Conservation (phyloP, 129 eudicot genomes). For the Flaveria bidentis region DNA sequence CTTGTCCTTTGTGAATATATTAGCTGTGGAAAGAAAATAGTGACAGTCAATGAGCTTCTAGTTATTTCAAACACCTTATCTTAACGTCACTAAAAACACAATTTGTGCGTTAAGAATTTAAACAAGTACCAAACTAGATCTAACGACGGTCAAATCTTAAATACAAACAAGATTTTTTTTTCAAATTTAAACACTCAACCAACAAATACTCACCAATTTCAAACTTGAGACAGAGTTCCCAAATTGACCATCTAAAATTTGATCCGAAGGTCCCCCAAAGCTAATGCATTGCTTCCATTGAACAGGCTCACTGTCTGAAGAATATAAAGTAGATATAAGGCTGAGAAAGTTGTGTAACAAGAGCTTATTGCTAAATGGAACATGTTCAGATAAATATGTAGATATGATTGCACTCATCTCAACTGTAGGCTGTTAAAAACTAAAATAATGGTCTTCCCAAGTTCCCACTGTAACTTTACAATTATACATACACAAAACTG, state of each 20-base stretch:
- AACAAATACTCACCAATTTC: constrained; percentile 68
- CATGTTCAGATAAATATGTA: not conserved
- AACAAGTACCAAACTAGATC: not conserved
- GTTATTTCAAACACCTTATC: constrained; percentile 11
- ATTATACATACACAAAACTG: too few species aligned
- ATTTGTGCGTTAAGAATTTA: not conserved
- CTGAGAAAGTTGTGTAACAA: not conserved
- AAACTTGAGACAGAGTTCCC: constrained; percentile 67
- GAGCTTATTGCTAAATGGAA: not conserved
- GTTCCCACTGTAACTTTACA: too few species aligned
- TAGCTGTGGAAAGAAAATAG: not conserved
- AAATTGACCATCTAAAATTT: constrained; percentile 71
- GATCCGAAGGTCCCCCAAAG: constrained; percentile 50
- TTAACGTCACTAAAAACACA: not conserved
- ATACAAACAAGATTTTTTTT: not conserved
- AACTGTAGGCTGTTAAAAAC: not conserved
- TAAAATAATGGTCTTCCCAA: too few species aligned
- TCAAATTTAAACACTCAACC: not conserved
- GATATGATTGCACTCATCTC: not conserved
- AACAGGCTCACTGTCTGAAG: constrained; percentile 50
- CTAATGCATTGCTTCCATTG: constrained; percentile 79
- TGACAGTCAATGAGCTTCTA: not conserved
- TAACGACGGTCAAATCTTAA: constrained; percentile 3
- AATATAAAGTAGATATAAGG: constrained; percentile 1
- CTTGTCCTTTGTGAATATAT: not conserved